These are phyloP conservation scores for Leishmania lainsoni DNA, from an alignment of 208 protist genomes.

Conservation along the genomic window DNA sequence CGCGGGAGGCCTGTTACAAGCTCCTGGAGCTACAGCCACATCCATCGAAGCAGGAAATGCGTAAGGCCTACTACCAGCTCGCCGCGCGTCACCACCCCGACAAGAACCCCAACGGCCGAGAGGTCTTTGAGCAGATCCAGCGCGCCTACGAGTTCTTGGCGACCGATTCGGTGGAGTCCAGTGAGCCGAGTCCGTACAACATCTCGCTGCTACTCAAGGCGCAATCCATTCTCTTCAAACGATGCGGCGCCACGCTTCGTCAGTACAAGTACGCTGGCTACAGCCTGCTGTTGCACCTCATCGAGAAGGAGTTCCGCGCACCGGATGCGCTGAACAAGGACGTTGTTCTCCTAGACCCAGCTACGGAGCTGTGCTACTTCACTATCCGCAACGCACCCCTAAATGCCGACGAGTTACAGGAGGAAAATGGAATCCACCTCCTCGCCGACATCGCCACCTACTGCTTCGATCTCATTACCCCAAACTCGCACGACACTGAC, in stretches of 20 bases:
- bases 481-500: constrained; percentile 41
- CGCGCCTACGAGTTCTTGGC: constrained; percentile 89
- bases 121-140: constrained; percentile 94
- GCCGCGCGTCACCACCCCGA: constrained; percentile 96
- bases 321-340: constrained; percentile 70
- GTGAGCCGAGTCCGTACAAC: constrained; percentile 55
- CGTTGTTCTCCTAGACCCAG: constrained; percentile 74
- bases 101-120: constrained; percentile 95
- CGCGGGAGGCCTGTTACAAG: constrained; percentile 57
- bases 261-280: constrained; percentile 97
- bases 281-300: constrained; percentile 79
- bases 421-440: constrained; percentile 90
- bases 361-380: constrained; percentile 88
- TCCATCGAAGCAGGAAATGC: constrained; percentile 54
- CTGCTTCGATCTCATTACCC: constrained; percentile 78
- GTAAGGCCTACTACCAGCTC: constrained; percentile 94
- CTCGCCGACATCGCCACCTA: constrained; percentile 63
- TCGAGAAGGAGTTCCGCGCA: constrained; percentile 73
- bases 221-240: constrained; percentile 93
- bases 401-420: constrained; percentile 94
- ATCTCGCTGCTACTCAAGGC: constrained; percentile 82
- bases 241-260: constrained; percentile 69
- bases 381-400: constrained; percentile 91
- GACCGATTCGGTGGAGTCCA: constrained; percentile 34
- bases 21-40: constrained; percentile 71